A percentile compares a stretch with the other conserved stretches of the same genome.
Evolutionary conservation across 225 moss, liverwort and hornwort species (phyloP).

Genomic region (Sphagnum contortum): DNA sequence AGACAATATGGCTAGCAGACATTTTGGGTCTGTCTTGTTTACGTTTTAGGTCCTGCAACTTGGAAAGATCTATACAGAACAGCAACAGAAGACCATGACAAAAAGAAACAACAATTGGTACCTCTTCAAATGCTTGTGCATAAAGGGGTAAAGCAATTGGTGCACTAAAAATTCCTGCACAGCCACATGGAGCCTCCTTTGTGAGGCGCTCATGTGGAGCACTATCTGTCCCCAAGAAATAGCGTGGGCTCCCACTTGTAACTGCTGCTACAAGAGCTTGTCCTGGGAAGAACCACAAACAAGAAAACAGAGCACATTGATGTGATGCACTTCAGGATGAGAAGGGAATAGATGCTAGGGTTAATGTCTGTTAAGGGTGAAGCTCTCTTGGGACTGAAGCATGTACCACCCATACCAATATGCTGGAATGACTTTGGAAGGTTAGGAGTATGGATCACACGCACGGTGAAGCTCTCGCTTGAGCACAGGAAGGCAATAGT

Average conservation of each 20-base stretch:
- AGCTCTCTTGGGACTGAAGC: no score
- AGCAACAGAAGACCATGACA: no score
- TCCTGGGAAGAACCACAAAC: conserved; percentile 26
- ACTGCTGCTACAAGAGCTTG: conserved; percentile 83
- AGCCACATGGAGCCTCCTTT: conserved; percentile 88
- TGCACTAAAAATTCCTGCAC: conserved; percentile 89
- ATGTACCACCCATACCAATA: no score
- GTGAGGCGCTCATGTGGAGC: conserved; percentile 82
- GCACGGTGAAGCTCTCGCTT: conserved; percentile 87
- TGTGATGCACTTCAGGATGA: background rate
- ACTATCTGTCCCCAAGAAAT: conserved; percentile 94
- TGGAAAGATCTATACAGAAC: no score
- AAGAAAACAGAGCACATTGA: background rate
- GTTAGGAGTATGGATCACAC: no score
- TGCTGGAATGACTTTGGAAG: background rate
- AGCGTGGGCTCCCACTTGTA: conserved; percentile 78
- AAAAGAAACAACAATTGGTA: conserved; percentile 6
- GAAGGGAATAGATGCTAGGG: no score
- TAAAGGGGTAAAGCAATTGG: conserved; percentile 88
- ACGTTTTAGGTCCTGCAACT: no score
- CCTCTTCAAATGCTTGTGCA: conserved; percentile 88
- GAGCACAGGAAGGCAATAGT: conserved; percentile 89
- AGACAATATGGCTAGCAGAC: no score
- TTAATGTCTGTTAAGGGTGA: no score
- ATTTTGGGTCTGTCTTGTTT: no score